These are phyloP conservation scores for Ceriops tagal DNA, from an alignment of 345 rosid genomes.

Conservation along the genomic window DNA sequence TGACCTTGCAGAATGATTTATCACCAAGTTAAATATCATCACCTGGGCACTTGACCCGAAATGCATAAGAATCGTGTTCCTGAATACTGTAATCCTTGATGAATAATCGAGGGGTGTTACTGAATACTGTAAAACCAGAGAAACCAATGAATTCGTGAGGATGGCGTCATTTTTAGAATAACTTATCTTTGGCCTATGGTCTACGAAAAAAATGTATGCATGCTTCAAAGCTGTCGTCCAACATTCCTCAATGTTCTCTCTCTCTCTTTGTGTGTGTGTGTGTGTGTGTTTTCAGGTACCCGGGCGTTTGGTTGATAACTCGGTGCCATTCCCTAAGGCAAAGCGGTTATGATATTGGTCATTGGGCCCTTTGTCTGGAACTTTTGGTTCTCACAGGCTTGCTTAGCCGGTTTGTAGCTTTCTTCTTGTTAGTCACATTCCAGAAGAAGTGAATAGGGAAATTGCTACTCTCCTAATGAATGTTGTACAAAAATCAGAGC, in stretches of 20 bases:
- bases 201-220: too few species aligned
- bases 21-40: background rate
- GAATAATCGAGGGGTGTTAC: background rate
- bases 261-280: background rate
- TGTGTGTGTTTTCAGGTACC: constrained; percentile 42
- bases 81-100: background rate
- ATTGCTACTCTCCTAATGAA: background rate
- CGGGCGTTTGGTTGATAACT: constrained; percentile 91
- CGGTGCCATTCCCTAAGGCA: constrained; percentile 68
- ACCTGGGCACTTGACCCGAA: too few species aligned
- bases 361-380: constrained; percentile 54
- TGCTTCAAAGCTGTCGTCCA: too few species aligned
- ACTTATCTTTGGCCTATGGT: too few species aligned
- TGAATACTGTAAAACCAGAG: background rate
- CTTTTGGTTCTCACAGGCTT: constrained; percentile 55
- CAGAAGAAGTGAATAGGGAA: constrained; percentile 53
- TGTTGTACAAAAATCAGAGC: constrained; percentile 7
- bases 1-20: background rate
- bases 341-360: constrained; percentile 60
- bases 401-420: constrained; percentile 56
- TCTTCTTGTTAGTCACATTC: constrained; percentile 61
- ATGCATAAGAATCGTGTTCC: background rate
- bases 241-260: background rate
- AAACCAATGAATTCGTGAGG: too few species aligned
- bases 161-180: too few species aligned